Evolutionary conservation across 805 yeast genomes (phyloP).

Genomic region (Jamesozyma lodderae): DNA sequence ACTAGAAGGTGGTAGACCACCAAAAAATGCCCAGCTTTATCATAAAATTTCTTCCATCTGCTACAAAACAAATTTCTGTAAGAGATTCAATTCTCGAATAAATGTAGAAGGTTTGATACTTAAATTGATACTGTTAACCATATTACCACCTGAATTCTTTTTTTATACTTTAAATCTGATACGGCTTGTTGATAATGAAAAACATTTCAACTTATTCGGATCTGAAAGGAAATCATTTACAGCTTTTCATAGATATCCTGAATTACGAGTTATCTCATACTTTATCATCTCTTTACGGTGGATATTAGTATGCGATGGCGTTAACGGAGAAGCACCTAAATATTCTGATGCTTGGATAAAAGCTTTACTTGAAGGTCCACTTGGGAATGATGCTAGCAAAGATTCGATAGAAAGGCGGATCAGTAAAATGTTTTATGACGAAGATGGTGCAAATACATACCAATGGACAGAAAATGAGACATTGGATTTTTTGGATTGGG

Average conservation of each 20-base stretch:
- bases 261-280: conserved; percentile 16
- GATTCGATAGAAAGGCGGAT: conserved; percentile 4
- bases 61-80: conserved; percentile 6
- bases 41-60: conserved; percentile 6
- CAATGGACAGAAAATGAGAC: conserved; percentile 19
- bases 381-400: conserved; percentile 1
- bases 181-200: conserved; percentile 5
- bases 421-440: conserved; percentile 4
- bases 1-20: conserved; percentile 36
- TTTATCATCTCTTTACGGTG: conserved; percentile 19
- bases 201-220: conserved; percentile 8
- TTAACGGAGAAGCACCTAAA: conserved; percentile 5
- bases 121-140: conserved; percentile 12
- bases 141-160: conserved; percentile 24
- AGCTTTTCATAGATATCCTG: conserved; percentile 13
- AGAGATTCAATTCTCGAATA: conserved; percentile 9
- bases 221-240: conserved; percentile 7
- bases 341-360: conserved; percentile 11
- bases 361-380: not conserved
- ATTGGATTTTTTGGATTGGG: conserved; percentile 23
- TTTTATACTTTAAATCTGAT: conserved; percentile 13
- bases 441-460: conserved; percentile 6
- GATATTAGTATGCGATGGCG: conserved; percentile 13
- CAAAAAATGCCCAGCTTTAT: conserved; percentile 15
- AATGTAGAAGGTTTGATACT: conserved; percentile 16